phyloP scores from a whole-genome alignment of 306 rosid species.

The Trifolium dubium region DNA sequence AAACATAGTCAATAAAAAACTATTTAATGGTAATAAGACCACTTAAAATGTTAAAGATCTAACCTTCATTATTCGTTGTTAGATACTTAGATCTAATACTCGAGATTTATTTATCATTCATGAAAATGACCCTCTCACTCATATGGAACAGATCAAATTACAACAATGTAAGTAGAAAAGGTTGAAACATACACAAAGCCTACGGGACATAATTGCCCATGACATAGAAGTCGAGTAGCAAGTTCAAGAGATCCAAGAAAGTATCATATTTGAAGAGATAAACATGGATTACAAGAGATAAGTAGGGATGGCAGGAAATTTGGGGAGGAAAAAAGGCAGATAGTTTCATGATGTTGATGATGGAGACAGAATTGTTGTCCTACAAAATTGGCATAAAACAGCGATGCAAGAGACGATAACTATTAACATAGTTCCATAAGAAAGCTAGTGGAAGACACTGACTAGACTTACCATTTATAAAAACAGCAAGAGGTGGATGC shows the following conservation, averaged over 20 bases:
- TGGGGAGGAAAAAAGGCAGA: neutral
- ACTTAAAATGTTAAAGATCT: neutral
- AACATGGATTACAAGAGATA: neutral
- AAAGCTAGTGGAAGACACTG: constrained; percentile 35
- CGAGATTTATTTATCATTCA: neutral
- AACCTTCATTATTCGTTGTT: neutral
- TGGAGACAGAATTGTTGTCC: neutral
- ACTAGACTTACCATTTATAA: constrained; percentile 75
- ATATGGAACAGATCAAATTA: neutral
- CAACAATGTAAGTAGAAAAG: neutral
- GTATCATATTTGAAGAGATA: neutral
- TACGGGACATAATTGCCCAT: too few species aligned
- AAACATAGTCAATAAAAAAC: neutral
- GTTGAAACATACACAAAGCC: neutral
- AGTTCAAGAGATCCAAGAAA: neutral
- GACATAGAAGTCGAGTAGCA: neutral
- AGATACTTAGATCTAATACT: constrained; percentile 10
- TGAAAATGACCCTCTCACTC: constrained; percentile 5
- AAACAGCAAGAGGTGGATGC: constrained; percentile 99
- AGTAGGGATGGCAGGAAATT: neutral
- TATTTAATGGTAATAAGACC: neutral
- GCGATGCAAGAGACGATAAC: neutral
- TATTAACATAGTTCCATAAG: neutral
- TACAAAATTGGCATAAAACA: neutral
- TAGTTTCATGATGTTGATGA: constrained; percentile 11